Conservation (phyloP, 768 basidiomycete species). For the Clitopilus passeckerianus region DNA sequence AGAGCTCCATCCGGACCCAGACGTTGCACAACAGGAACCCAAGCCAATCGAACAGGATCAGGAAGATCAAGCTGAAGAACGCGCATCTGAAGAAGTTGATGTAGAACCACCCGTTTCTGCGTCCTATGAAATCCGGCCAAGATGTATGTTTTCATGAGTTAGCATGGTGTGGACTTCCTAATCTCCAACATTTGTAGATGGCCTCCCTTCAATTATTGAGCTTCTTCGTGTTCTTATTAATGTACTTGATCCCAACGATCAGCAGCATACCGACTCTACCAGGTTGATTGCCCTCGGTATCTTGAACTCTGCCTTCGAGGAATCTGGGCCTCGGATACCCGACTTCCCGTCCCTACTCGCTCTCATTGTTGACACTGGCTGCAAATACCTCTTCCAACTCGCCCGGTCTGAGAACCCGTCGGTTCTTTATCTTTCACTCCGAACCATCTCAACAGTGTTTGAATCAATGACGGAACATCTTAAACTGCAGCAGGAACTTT, state of each 20-base stretch:
- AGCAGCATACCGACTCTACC: slow-evolving; percentile 94
- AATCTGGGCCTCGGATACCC: slow-evolving; percentile 70
- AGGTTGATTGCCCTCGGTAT: slow-evolving; percentile 84
- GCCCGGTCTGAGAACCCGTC: slow-evolving; percentile 84
- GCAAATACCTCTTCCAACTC: slow-evolving; percentile 96
- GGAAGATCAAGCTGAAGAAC: slow-evolving; percentile 15
- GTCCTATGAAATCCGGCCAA: slow-evolving; percentile 26
- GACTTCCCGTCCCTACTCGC: slow-evolving; percentile 72
- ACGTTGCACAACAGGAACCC: background rate
- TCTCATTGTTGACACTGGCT: slow-evolving; percentile 83
- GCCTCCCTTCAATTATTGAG: slow-evolving; percentile 88
- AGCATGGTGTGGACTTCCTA: background rate
- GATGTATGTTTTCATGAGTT: slow-evolving; percentile 28
- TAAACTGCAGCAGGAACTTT: slow-evolving; percentile 94
- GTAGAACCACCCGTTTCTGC: slow-evolving; percentile 16
- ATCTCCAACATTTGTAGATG: slow-evolving; percentile 45
- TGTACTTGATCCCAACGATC: slow-evolving; percentile 91
- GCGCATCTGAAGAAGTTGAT: slow-evolving; percentile 6
- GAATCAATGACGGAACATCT: slow-evolving; percentile 81
- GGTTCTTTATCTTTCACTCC: slow-evolving; percentile 75
- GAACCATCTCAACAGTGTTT: slow-evolving; percentile 84
- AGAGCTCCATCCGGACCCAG: background rate
- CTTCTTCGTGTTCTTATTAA: slow-evolving; percentile 92
- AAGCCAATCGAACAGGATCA: slow-evolving; percentile 12
- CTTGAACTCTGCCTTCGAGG: slow-evolving; percentile 84